Evolutionary conservation across 1,284 basidiomycete species (phyloP), one percentile per base, ranked within the genome.

Genomic region (Cystobasidium sp.): DNA sequence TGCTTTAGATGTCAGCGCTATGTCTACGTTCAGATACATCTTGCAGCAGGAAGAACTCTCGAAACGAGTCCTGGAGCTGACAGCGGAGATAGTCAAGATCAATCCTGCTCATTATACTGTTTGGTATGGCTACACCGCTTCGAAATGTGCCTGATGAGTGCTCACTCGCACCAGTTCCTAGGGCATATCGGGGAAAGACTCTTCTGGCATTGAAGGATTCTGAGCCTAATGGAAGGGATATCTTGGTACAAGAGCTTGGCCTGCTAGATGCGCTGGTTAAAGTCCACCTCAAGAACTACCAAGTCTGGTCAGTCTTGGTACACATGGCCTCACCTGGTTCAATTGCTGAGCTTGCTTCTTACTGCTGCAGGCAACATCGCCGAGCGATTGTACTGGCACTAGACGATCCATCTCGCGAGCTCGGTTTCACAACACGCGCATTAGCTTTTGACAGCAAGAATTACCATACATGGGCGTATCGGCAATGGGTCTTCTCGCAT

Each of bases 91-190:
- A 78, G 94, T 97, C 76, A 86, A 89, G 41, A 84, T 91, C 83
- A 97, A 97, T 81, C 92, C 94, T 6, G 92, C 92, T 1, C 95
- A 97, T 81, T 97, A 97, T 81, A 91, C 93, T 62, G 93, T 94
- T 77, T 97, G 94, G 94, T 94, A 70, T 39, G 83, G 74, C 56
- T 6, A 24, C 7, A 14, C 12, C 39, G 37, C 22, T 22, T 3
- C 31, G 39, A 44, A n/a, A 44, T 41, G 20, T 10, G 8, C 44
- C 24, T 5, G n/a, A 12, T 47, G 7, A 24, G 10, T 65, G 20
- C 14, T 20, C 46, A 20, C 6, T 51, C 39, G 6, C 6, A 46
- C 37, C 20, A 12, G 9, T 46, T 22, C 10, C 9, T 79, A 96
- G 94, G 94, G 93, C 95, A 84, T 97, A 94, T 82, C 89, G 95